Conservation (phyloP, 768 basidiomycete species). For the Mycena galopus region DNA sequence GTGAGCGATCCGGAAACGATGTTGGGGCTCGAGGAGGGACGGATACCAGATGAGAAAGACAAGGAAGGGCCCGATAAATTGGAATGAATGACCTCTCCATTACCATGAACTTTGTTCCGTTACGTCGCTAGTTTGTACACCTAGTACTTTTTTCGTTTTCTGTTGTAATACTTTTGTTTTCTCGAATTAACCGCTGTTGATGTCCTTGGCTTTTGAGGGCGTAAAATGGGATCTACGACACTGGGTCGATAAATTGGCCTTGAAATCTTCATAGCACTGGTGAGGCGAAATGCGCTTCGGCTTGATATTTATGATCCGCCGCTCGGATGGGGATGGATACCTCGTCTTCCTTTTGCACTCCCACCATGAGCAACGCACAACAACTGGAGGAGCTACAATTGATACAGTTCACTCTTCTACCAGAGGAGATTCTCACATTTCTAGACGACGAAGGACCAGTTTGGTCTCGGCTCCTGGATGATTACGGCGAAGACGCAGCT, state of each 20-base stretch:
- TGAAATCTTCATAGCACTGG: too few species aligned
- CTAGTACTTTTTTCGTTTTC: too few species aligned
- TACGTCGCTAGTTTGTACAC: not conserved
- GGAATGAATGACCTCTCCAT: not conserved
- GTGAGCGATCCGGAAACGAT: slow-evolving; percentile 26
- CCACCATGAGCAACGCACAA: not conserved
- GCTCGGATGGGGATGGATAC: too few species aligned
- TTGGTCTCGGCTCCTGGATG: slow-evolving; percentile 42
- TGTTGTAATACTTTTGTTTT: too few species aligned
- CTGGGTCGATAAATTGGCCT: too few species aligned
- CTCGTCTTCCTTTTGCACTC: too few species aligned
- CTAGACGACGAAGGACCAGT: slow-evolving; percentile 49
- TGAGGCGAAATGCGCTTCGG: too few species aligned
- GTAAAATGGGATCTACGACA: too few species aligned
- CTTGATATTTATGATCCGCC: too few species aligned
- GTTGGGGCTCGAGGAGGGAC: slow-evolving; percentile 39
- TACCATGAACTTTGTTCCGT: not conserved
- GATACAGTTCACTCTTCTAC: slow-evolving; percentile 72
- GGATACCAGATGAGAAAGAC: slow-evolving; percentile 52
- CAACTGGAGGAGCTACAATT: slow-evolving; percentile 68
- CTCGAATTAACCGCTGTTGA: too few species aligned
- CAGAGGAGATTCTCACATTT: slow-evolving; percentile 66
- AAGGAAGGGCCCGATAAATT: slow-evolving; percentile 49
- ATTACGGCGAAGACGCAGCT: slow-evolving; percentile 14
- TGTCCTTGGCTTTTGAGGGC: too few species aligned